Base-by-base conservation (phyloP, 164 flowering plant species). In the Kingdonia uniflora region DNA sequence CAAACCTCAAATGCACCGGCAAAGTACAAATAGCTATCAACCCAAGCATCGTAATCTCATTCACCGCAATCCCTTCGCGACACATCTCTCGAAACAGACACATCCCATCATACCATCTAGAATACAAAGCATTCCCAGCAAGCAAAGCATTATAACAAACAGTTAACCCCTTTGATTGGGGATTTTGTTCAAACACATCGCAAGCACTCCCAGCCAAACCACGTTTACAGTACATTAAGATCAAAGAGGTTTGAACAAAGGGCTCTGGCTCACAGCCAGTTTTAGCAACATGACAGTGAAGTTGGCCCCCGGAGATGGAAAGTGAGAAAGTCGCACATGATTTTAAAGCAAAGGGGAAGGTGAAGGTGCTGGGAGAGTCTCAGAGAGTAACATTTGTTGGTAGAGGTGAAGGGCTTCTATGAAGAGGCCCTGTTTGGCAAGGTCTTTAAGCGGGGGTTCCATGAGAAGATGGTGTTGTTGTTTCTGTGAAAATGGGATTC, bases 131-230 rank as follows among this genome's bases (percentile, higher is more conserved):
- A 55, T 72, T 79, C 52, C 96, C 98, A 59, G 94, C 63, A 35
- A 91, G 60, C 65, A 87, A 60, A 22, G 98, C 90, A 56, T 87
- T 91, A 71, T 76, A 82, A 66, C 84, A 81, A 55, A 76, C 87
- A 15, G 77, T 66, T 2, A 69, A 64, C 5, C 23, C 38, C 1
- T 22, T 64, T 1, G 70, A 60, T 1, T 54, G 59, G 20, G 80
- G 69, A 65, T 37, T 80, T 76, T 78, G 77, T 21, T 79, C 88
- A 48, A 91, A 87, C 78, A 82, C 68, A 21, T 71, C 59, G 22
- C 72, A 72, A 6, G 96, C 95, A 50, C 57, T 26, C 0, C 35
- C 58, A 13, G 69, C 16, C 5, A 52, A 49, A n/a, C 42, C 51
- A 42, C 73, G 72, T 54, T 63, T 76, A 46, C 74, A 65, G 53